A percentile compares a stretch with the other conserved stretches of the same genome.
These are phyloP conservation scores for Azolla pinnata DNA, from an alignment of 75 land plant species.

Conservation along the genomic window DNA sequence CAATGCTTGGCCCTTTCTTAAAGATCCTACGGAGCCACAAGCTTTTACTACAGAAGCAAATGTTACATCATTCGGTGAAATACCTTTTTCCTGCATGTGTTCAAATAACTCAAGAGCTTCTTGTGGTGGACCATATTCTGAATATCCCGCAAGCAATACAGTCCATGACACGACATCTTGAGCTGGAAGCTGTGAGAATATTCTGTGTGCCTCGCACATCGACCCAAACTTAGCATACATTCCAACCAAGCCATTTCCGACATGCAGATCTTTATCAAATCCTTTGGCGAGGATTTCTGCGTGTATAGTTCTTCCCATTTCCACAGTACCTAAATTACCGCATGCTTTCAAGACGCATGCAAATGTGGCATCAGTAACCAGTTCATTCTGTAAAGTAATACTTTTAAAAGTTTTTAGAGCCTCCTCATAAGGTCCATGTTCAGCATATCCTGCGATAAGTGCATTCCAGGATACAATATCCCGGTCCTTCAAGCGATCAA, in stretches of 20 bases:
- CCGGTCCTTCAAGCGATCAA: slow-evolving; percentile 18
- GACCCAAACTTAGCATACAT: slow-evolving; percentile 42
- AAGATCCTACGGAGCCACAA: slow-evolving; percentile 17
- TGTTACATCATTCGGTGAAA: slow-evolving; percentile 3
- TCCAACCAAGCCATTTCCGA: slow-evolving; percentile 43
- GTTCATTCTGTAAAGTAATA: neutral
- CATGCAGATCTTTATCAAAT: slow-evolving; percentile 16
- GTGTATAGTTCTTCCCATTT: neutral
- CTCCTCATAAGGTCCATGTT: slow-evolving; percentile 4
- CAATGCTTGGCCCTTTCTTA: slow-evolving; percentile 12
- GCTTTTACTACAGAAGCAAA: slow-evolving; percentile 19
- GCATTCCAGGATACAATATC: slow-evolving; percentile 22
- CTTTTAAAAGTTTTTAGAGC: slow-evolving; percentile 1
- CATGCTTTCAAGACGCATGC: neutral
- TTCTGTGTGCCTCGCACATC: slow-evolving; percentile 11
- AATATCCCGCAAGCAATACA: slow-evolving; percentile 15
- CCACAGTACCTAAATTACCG: neutral
- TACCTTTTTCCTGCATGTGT: slow-evolving; percentile 8
- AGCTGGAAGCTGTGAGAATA: slow-evolving; percentile 17
- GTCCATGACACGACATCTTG: slow-evolving; percentile 16
- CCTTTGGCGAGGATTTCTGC: slow-evolving; percentile 8
- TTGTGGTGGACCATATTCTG: slow-evolving; percentile 3
- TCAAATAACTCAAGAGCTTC: slow-evolving; percentile 8
- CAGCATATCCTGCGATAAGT: slow-evolving; percentile 27
- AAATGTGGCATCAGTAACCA: neutral